A percentile compares a stretch with the other conserved stretches of the same genome.
Evolutionary conservation across 2,329 filamentous ascomycete genomes (phyloP).

Genomic region (Colletotrichum scovillei): DNA sequence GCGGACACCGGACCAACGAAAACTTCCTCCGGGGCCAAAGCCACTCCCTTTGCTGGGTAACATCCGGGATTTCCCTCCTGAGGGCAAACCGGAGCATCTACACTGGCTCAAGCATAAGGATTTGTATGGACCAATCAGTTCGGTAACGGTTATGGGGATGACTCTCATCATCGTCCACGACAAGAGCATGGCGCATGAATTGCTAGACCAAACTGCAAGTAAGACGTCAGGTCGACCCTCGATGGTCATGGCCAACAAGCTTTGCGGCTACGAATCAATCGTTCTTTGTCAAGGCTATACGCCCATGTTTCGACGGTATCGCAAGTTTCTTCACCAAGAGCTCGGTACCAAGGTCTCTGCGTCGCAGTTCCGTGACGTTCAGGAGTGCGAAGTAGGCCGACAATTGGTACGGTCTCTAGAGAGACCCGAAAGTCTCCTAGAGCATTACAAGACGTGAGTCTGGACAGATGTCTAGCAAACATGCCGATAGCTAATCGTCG

Average conservation of each 20-base stretch:
- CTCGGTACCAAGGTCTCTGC: constrained; percentile 43
- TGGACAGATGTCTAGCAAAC: neutral
- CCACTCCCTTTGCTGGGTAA: constrained; percentile 61
- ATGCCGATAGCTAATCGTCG: neutral
- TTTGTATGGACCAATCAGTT: constrained; percentile 50
- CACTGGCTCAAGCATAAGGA: constrained; percentile 56
- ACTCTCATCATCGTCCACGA: constrained; percentile 55
- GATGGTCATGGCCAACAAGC: constrained; percentile 40
- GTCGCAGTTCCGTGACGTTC: constrained; percentile 32
- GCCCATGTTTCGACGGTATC: constrained; percentile 38
- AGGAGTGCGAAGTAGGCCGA: constrained; percentile 24
- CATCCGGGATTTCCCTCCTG: constrained; percentile 56
- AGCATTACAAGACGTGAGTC: constrained; percentile 36
- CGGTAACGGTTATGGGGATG: constrained; percentile 52
- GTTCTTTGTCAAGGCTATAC: constrained; percentile 40
- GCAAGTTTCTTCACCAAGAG: constrained; percentile 42
- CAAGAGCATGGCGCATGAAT: constrained; percentile 46
- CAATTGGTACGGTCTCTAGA: constrained; percentile 27
- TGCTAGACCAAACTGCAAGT: constrained; percentile 48
- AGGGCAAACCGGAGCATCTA: constrained; percentile 47
- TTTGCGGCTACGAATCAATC: constrained; percentile 43
- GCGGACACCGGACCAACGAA: neutral
- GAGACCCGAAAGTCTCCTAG: constrained; percentile 23
- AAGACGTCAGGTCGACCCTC: constrained; percentile 47
- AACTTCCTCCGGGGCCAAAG: constrained; percentile 61